A percentile compares a stretch with the other conserved stretches of the same genome.
These are phyloP conservation scores for Senna tora DNA, from an alignment of 306 rosid species.

Conservation along the genomic window DNA sequence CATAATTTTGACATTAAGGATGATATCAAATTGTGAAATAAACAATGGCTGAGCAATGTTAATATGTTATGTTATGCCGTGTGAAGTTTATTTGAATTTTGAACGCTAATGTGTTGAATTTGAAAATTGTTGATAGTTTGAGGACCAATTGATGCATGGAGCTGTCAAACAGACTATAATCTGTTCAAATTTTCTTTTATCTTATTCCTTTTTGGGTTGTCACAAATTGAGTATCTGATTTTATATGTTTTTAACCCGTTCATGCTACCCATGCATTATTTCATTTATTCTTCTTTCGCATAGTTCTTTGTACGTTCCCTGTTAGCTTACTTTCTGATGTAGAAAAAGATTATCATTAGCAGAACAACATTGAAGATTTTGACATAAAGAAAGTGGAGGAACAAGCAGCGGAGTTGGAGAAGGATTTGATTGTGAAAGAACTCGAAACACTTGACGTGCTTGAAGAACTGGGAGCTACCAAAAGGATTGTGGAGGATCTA, in stretches of 20 bases:
- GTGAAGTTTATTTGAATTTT: neutral
- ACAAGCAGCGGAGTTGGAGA: conserved; percentile 83
- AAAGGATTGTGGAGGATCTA: conserved; percentile 77
- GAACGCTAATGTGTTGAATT: neutral
- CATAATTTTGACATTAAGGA: neutral
- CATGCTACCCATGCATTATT: conserved; percentile 1
- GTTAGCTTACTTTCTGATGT: conserved; percentile 39
- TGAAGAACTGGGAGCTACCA: conserved; percentile 89
- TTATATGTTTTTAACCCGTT: neutral
- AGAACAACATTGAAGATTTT: conserved; percentile 65
- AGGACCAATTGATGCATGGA: neutral
- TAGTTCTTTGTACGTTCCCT: neutral
- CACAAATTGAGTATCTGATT: neutral
- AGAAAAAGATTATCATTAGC: conserved; percentile 45
- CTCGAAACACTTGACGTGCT: conserved; percentile 94
- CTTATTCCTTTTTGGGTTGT: conserved; percentile 18
- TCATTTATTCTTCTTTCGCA: neutral
- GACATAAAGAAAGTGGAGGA: conserved; percentile 58
- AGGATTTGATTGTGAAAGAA: conserved; percentile 93
- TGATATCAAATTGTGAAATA: conserved; percentile 10
- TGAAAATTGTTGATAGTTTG: neutral
- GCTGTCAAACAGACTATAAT: neutral
- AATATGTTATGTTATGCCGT: neutral
- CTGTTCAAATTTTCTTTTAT: neutral
- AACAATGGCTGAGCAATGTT: neutral